phyloP scores from a whole-genome alignment of 169 alveolate species.

The Eimeria necatrix region DNA sequence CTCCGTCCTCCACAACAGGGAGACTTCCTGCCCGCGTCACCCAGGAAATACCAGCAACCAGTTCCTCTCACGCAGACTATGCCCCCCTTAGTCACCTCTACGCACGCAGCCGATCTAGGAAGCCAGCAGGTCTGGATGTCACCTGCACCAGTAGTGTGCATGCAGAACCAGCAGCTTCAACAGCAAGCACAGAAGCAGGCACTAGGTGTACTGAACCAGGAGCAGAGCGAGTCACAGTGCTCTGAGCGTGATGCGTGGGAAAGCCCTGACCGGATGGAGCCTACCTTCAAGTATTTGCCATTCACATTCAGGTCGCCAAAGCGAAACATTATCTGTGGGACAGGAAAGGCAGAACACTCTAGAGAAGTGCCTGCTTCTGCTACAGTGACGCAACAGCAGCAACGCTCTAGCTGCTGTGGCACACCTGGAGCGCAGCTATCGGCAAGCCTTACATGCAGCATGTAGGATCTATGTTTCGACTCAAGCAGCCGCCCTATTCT shows the following conservation, averaged over 20 bases:
- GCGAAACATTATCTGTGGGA: conserved; percentile 31
- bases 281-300: conserved; percentile 42
- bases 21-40: neutral
- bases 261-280: neutral
- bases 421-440: neutral
- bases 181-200: neutral
- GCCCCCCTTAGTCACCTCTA: neutral
- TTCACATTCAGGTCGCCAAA: conserved; percentile 16
- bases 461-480: neutral
- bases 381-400: conserved; percentile 17
- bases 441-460: conserved; percentile 14
- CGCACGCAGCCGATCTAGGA: neutral
- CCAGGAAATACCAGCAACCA: neutral
- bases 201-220: neutral
- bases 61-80: neutral
- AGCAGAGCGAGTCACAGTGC: neutral
- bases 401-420: neutral
- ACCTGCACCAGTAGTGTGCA: neutral
- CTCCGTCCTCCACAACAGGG: neutral
- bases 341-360: neutral
- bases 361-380: neutral
- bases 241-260: neutral
- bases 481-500: neutral
- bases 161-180: neutral
- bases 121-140: neutral